Percentiles rank a stretch among this genome's conserved stretches.
Conservation (phyloP, 805 yeast genomes). For the Barnettozyma wickerhamii region DNA sequence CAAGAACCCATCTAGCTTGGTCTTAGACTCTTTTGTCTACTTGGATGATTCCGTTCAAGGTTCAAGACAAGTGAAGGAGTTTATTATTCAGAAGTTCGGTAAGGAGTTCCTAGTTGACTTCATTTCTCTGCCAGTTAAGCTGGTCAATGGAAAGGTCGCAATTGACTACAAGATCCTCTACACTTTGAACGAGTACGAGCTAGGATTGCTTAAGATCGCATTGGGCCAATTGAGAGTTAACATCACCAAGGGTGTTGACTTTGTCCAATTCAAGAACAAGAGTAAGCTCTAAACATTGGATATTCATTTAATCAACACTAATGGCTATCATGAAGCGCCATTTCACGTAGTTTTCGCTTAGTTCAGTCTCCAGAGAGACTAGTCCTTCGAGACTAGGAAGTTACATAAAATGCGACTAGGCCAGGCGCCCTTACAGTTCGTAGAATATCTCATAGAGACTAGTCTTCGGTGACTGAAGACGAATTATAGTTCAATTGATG, state of each 20-base stretch:
- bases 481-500: too few species aligned
- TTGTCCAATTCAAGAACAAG: slow-evolving; percentile 29
- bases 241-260: slow-evolving; percentile 55
- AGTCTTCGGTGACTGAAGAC: too few species aligned
- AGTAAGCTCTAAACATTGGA: slow-evolving; percentile 23
- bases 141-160: slow-evolving; percentile 52
- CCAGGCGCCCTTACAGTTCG: too few species aligned
- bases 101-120: slow-evolving; percentile 29
- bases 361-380: too few species aligned
- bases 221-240: slow-evolving; percentile 49
- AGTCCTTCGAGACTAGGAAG: too few species aligned
- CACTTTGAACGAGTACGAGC: slow-evolving; percentile 47
- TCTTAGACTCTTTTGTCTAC: slow-evolving; percentile 49
- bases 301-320: too few species aligned
- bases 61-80: slow-evolving; percentile 18
- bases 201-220: slow-evolving; percentile 51
- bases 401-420: too few species aligned
- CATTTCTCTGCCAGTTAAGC: slow-evolving; percentile 60
- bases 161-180: slow-evolving; percentile 52
- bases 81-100: slow-evolving; percentile 18
- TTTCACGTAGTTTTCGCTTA: too few species aligned
- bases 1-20: slow-evolving; percentile 19
- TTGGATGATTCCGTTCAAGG: slow-evolving; percentile 35
- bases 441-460: too few species aligned
- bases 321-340: too few species aligned